phyloP scores from a whole-genome alignment of 768 basidiomycete genomes.

The Psilocybe cyanescens region DNA sequence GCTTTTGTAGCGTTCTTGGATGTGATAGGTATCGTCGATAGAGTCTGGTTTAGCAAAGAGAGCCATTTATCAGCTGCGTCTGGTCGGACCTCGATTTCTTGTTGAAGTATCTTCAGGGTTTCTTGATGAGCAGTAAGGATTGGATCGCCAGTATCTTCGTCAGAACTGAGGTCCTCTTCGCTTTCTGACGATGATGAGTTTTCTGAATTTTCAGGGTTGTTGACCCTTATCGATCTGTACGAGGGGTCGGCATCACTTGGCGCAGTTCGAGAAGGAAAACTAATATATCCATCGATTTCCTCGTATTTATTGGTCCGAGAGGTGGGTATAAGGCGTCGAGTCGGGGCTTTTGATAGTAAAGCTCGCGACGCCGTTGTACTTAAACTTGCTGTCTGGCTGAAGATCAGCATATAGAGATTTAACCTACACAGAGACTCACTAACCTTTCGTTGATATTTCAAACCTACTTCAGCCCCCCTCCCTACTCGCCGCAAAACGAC shows the following conservation, averaged over 20 bases:
- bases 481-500: constrained; percentile 46
- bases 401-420: not conserved
- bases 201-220: constrained; percentile 35
- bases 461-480: constrained; percentile 63
- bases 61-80: constrained; percentile 63
- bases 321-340: constrained; percentile 45
- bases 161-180: constrained; percentile 37
- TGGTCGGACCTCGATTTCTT: constrained; percentile 53
- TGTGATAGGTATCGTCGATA: constrained; percentile 60
- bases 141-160: constrained; percentile 35
- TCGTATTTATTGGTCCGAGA: constrained; percentile 49
- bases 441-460: constrained; percentile 48
- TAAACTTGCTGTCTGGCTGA: constrained; percentile 48
- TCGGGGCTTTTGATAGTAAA: constrained; percentile 56
- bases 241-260: constrained; percentile 34
- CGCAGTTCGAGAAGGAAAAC: constrained; percentile 49
- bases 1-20: constrained; percentile 73
- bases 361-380: constrained; percentile 60
- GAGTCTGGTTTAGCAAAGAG: constrained; percentile 60
- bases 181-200: constrained; percentile 33
- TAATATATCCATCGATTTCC: constrained; percentile 72
- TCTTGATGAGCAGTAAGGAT: constrained; percentile 61
- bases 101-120: constrained; percentile 61
- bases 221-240: constrained; percentile 53
- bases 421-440: constrained; percentile 2